Conservation (phyloP, 495 filamentous ascomycete species). For the Chaetomium cochliodes region DNA sequence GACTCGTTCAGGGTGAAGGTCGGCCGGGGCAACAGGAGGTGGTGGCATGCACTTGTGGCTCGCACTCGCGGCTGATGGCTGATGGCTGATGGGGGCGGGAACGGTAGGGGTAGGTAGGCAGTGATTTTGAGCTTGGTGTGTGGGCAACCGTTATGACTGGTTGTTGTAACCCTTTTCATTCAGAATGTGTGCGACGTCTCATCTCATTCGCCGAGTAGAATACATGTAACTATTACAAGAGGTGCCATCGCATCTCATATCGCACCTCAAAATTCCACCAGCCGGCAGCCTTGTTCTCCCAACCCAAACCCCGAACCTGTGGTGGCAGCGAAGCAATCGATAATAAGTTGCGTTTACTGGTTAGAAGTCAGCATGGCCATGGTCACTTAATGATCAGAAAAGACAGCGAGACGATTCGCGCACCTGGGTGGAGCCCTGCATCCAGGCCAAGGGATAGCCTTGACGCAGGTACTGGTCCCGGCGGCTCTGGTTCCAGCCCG, state of each 20-base stretch:
- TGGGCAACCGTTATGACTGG: no score
- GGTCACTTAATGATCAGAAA: neutral
- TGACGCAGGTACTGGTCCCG: slow-evolving; percentile 8
- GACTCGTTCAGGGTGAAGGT: no score
- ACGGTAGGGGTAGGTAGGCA: no score
- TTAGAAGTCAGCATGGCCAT: neutral
- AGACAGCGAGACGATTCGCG: neutral
- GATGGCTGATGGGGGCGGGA: no score
- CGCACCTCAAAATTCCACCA: neutral
- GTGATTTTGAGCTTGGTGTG: no score
- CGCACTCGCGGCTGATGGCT: no score
- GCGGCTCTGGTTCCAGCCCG: neutral
- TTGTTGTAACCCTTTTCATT: no score
- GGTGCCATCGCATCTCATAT: neutral
- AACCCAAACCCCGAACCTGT: neutral
- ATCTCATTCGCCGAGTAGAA: neutral
- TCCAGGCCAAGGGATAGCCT: slow-evolving; percentile 13
- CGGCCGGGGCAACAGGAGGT: no score
- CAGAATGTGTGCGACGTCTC: no score
- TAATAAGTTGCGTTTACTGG: neutral
- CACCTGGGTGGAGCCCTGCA: slow-evolving; percentile 2
- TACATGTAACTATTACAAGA: neutral
- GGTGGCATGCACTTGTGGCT: no score
- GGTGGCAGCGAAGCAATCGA: neutral
- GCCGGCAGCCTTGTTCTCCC: neutral